Conservation (phyloP, 2,329 filamentous ascomycete species). For the Basipetospora chlamydospora region DNA sequence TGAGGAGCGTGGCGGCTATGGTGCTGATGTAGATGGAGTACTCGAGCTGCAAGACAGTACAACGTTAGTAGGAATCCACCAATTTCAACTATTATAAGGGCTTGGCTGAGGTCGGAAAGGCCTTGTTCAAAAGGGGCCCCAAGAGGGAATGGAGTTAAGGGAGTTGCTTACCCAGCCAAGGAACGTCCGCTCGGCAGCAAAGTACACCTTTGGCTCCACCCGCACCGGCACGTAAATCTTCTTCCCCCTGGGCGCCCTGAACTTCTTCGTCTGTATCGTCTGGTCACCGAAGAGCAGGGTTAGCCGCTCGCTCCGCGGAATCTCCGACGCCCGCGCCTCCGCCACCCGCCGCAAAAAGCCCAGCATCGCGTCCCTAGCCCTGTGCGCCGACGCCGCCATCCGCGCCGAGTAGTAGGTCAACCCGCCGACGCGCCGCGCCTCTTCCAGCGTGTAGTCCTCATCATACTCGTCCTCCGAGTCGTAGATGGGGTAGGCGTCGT, state of each 20-base stretch:
- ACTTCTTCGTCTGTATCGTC: conserved; percentile 41
- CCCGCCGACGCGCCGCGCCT: conserved; percentile 62
- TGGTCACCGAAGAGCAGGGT: conserved; percentile 38
- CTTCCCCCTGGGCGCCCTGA: conserved; percentile 69
- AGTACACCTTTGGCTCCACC: conserved; percentile 95
- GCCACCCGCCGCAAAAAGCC: conserved; percentile 27
- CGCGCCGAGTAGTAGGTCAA: conserved; percentile 56
- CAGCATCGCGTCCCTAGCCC: conserved; percentile 2
- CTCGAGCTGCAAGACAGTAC: conserved; percentile 48
- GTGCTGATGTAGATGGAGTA: conserved; percentile 90
- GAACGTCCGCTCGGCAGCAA: conserved; percentile 91
- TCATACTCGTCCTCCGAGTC: conserved; percentile 73
- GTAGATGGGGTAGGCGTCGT: conserved; percentile 73
- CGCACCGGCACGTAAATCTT: conserved; percentile 92
- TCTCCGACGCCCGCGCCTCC: conserved; percentile 35
- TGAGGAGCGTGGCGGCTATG: conserved; percentile 70
- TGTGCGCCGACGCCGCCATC: conserved; percentile 5
- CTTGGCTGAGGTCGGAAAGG: too few relatives aligned
- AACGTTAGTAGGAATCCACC: conserved; percentile 12
- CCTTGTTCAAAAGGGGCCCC: background rate
- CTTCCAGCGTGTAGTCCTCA: conserved; percentile 59
- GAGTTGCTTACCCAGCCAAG: conserved; percentile 62
- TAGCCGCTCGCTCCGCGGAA: conserved; percentile 42
- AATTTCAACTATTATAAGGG: too few relatives aligned
- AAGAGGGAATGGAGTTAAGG: background rate